A percentile compares a stretch with the other conserved stretches of the same genome.
These are phyloP conservation scores for Viridothelium virens DNA, from an alignment of 495 filamentous ascomycete genomes.

Conservation along the genomic window DNA sequence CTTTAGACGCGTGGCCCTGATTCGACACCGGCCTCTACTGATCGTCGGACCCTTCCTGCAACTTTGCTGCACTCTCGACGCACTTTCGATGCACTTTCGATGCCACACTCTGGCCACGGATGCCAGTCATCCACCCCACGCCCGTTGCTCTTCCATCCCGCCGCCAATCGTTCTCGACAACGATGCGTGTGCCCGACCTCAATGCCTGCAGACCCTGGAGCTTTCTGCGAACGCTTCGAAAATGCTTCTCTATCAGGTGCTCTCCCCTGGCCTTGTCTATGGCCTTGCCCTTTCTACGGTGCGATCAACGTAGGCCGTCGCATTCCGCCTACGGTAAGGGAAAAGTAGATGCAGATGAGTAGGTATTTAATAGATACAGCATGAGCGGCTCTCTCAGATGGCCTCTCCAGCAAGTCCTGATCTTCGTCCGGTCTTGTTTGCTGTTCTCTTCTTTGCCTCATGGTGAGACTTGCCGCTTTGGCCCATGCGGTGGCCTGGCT, in stretches of 20 bases:
- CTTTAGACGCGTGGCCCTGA: not conserved
- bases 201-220: not conserved
- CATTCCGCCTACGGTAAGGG: not conserved
- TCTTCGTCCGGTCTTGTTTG: not conserved
- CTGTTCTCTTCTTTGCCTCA: not conserved
- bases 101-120: too few relatives aligned
- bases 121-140: not conserved
- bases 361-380: not conserved
- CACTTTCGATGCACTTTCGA: too few relatives aligned
- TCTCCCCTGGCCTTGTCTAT: not conserved
- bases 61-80: too few relatives aligned
- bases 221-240: not conserved
- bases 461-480: not conserved
- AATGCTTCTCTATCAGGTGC: not conserved
- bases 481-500: not conserved
- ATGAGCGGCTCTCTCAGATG: not conserved
- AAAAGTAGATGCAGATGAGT: not conserved
- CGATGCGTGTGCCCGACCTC: not conserved
- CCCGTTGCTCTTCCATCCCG: not conserved
- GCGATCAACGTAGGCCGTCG: not conserved
- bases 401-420: not conserved
- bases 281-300: not conserved
- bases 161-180: not conserved
- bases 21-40: not conserved
- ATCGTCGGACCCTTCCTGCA: not conserved